Evolutionary conservation across 129 eudicot genomes (phyloP), one percentile per base, ranked within the genome.

Genomic region (Lonicera japonica): DNA sequence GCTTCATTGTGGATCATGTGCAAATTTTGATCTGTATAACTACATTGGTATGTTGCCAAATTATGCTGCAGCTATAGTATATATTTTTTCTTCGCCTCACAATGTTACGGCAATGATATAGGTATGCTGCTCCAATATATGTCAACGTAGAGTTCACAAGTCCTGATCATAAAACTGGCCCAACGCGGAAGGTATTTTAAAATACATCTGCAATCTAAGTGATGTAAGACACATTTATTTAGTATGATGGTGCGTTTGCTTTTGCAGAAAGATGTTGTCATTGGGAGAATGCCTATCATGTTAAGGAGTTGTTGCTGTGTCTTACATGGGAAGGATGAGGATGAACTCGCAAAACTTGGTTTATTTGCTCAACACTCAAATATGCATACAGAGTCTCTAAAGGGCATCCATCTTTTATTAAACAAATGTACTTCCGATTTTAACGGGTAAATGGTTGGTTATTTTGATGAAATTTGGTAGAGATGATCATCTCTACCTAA

Each of bases 211-310:
- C 60, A 23, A 11, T 59, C 17, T 59, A 40, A 34, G 53, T 40
- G 36, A 23, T 25, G 46, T 20, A 48, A 61, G 0, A 1, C 16
- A 21, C 15, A 40, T 1, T 1, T 6, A 18, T 65, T 54, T 50
- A 36, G 36, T 39, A 52, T 75, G 51, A 68, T 73, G 55, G 51
- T 57, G 48, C 18, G 46, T 60, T 61, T 60, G 63, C 54, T 52
- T 60, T 62, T 67, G 71, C 86, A 92, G 98, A 87, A 41, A 50
- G 65, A 80, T 56, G 86, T 82, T 47, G 56, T 74, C 14, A 88
- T 94, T 3, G 99, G 96, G 65, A 80, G 80, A 75, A 85, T 94
- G 92, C 99, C 99, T 25, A 73, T 94, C 58, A 94, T 94, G 99
- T 74, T 94, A 66, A 80, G 88, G 70, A 94, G 99, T 63, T 22